phyloP scores from a whole-genome alignment of 1,284 basidiomycete species.

The Tetrapyrgos nigripes region DNA sequence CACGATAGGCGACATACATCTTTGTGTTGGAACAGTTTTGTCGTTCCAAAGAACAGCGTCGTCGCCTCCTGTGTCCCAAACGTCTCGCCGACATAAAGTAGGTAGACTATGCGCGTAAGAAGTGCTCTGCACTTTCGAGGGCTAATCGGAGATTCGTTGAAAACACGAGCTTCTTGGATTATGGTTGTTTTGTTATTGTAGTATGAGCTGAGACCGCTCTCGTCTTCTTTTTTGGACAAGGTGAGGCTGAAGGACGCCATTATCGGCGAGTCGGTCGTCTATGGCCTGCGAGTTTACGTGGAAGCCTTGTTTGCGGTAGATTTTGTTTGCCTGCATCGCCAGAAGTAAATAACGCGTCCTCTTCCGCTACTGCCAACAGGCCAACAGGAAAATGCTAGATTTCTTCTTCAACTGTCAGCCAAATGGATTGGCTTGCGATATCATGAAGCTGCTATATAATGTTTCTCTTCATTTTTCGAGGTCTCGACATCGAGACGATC shows the following conservation, averaged over 20 bases:
- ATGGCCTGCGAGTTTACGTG: slow-evolving; percentile 34
- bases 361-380: too few relatives aligned
- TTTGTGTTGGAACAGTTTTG: slow-evolving; percentile 99
- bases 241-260: slow-evolving; percentile 63
- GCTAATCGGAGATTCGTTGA: slow-evolving; percentile 99
- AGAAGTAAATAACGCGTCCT: too few relatives aligned
- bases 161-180: slow-evolving; percentile 97
- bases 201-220: slow-evolving; percentile 84
- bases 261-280: slow-evolving; percentile 5
- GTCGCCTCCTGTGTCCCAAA: slow-evolving; percentile 98
- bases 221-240: slow-evolving; percentile 93
- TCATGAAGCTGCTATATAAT: too few relatives aligned
- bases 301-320: slow-evolving; percentile 43
- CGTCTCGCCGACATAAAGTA: slow-evolving; percentile 95
- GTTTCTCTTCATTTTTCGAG: too few relatives aligned
- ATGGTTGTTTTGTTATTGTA: slow-evolving; percentile 96
- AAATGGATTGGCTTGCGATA: too few relatives aligned
- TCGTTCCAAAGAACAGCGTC: slow-evolving; percentile 97
- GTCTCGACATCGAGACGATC: too few relatives aligned
- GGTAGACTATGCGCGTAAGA: slow-evolving; percentile 95
- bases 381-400: too few relatives aligned
- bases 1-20: slow-evolving; percentile 66
- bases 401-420: too few relatives aligned
- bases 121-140: slow-evolving; percentile 96
- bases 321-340: slow-evolving; percentile 12